A percentile compares a stretch with the other conserved stretches of the same genome.
phyloP scores from a whole-genome alignment of 2,329 filamentous ascomycete species.

The Lachnellula arida region DNA sequence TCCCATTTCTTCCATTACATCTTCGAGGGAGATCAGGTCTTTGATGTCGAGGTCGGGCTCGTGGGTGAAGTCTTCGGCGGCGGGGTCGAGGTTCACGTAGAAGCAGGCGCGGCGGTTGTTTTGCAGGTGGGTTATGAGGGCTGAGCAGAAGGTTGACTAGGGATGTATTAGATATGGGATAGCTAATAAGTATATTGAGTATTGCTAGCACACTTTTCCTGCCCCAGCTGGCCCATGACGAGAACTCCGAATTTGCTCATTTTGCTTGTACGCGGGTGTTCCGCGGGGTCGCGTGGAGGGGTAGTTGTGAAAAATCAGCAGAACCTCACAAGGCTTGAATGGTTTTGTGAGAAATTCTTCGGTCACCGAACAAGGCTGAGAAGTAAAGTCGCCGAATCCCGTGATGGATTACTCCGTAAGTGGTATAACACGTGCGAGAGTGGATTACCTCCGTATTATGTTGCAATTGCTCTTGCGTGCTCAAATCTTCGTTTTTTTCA shows the following conservation, averaged over 20 bases:
- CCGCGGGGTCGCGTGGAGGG: not conserved
- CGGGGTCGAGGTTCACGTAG: slow-evolving; percentile 97
- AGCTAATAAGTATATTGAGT: not conserved
- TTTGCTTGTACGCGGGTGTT: not conserved
- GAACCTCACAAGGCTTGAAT: not conserved
- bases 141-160: slow-evolving; percentile 88
- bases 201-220: slow-evolving; percentile 62
- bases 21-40: slow-evolving; percentile 86
- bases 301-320: not conserved
- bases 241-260: slow-evolving; percentile 92
- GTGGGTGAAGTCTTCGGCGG: slow-evolving; percentile 88
- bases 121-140: slow-evolving; percentile 87
- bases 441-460: too few relatives aligned
- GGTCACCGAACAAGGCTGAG: not conserved
- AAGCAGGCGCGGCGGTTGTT: slow-evolving; percentile 90
- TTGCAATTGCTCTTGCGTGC: not conserved
- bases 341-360: not conserved
- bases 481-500: not conserved
- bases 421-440: not conserved
- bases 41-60: slow-evolving; percentile 92
- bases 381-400: not conserved
- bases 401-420: slow-evolving; percentile 1
- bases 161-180: slow-evolving; percentile 4
- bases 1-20: slow-evolving; percentile 94
- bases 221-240: slow-evolving; percentile 93